Base-by-base conservation (phyloP, 2,329 filamentous ascomycete species). In the Stemphylium lycopersici region DNA sequence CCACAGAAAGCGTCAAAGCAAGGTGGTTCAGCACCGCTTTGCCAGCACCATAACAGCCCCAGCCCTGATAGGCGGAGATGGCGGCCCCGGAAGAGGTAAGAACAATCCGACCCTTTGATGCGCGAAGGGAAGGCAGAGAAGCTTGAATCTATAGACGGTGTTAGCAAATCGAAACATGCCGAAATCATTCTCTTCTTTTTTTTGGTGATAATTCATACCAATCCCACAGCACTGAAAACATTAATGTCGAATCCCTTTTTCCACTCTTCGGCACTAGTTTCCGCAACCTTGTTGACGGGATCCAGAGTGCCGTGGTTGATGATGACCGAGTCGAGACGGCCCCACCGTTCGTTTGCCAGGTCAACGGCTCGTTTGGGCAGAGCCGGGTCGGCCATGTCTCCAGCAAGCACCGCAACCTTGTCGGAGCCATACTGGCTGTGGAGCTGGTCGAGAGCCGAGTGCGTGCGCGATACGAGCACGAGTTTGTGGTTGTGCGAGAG, bases 11-110 rank as follows among this genome's bases (percentile, higher is more conserved):
- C 32, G 93, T 91, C 37, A 83, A 77, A 0, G 87, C 87, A 4
- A 96, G 77, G 63, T 93, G 90, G 73, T 96, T 96, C 67, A 95
- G 72, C 1, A 90, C 91, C 0, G 91, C 91, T 76, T 96, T 96
- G 15, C 87, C 86, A 1, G 90, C 87, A 1, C 91, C 91, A 68
- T 96, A 96, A 3, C 88, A 83, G 32, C 87, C 89, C 91, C 91
- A 96, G 0, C 85, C 84, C 1, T 82, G 78, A 68, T 91, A 93
- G 0, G 84, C 83, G 41, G 80, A 82, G 3, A 77, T 74, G 1
- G 91, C 84, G 1, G 92, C 92, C 1, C 93, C 92, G 0, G 90
- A 93, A 0, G 90, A 95, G 8, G 89, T 85, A 69, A 95, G 87
- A 11, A 96, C 77, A 32, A 96, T 87, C 53, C 84, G 84, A 3